Evolutionary conservation across 768 basidiomycete species (phyloP).

Genomic region (Pulveroboletus ravenelii): DNA sequence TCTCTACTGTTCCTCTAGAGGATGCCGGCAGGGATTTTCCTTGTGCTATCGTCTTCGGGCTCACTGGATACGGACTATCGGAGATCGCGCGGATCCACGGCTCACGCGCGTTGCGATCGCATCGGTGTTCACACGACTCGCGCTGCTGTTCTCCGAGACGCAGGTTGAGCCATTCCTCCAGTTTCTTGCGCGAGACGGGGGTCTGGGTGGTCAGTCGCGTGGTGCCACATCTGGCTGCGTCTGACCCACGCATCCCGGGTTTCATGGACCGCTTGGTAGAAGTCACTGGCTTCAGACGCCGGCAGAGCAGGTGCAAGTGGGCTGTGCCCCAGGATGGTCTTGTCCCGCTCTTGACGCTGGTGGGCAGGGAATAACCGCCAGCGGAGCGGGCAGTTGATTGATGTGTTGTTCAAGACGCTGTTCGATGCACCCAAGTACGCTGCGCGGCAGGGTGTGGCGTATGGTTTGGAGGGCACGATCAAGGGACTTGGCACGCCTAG

Average conservation of each 20-base stretch:
- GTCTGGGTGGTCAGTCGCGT: slow-evolving; percentile 85
- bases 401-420: slow-evolving; percentile 71
- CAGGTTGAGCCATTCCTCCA: slow-evolving; percentile 70
- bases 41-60: slow-evolving; percentile 82
- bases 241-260: slow-evolving; percentile 70
- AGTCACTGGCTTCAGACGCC: slow-evolving; percentile 76
- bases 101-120: slow-evolving; percentile 76
- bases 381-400: slow-evolving; percentile 51
- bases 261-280: slow-evolving; percentile 85
- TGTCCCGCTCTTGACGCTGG: slow-evolving; percentile 74
- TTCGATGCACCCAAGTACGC: slow-evolving; percentile 84
- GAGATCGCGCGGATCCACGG: no score
- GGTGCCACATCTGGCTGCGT: slow-evolving; percentile 77
- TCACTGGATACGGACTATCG: slow-evolving; percentile 82
- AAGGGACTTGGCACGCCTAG: slow-evolving; percentile 91
- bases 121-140: slow-evolving; percentile 58
- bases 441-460: slow-evolving; percentile 92
- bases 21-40: slow-evolving; percentile 88
- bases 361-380: slow-evolving; percentile 37
- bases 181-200: slow-evolving; percentile 82
- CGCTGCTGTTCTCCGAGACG: slow-evolving; percentile 56
- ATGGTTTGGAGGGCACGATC: slow-evolving; percentile 89
- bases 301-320: slow-evolving; percentile 88
- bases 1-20: slow-evolving; percentile 82
- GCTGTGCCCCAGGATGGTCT: slow-evolving; percentile 90